A percentile compares a stretch with the other conserved stretches of the same genome.
phyloP scores from a whole-genome alignment of 2,329 filamentous ascomycete genomes.

The Dactylonectria estremocensis region DNA sequence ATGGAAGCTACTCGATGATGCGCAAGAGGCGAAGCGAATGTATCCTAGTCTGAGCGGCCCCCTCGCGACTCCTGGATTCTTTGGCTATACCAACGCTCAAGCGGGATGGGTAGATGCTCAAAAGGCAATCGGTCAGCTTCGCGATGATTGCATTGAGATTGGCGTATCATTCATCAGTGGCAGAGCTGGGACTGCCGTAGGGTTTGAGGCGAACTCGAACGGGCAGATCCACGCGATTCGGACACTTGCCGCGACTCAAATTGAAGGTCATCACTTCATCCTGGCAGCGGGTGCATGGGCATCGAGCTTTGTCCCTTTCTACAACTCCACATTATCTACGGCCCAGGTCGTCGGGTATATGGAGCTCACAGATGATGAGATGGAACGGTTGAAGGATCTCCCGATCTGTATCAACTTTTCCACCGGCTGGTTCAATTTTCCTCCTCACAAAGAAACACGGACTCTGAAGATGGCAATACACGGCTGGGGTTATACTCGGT shows the following conservation, averaged over 20 bases:
- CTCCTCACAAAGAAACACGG: constrained; percentile 36
- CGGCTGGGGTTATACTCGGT: constrained; percentile 40
- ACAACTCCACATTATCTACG: constrained; percentile 37
- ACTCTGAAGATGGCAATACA: constrained; percentile 41
- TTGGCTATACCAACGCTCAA: constrained; percentile 33
- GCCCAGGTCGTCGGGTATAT: constrained; percentile 37
- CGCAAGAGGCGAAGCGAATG: not conserved
- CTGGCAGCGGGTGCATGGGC: constrained; percentile 38
- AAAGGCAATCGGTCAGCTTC: constrained; percentile 36
- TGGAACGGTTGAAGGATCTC: constrained; percentile 31
- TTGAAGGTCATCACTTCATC: constrained; percentile 32
- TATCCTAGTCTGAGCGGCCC: constrained; percentile 28
- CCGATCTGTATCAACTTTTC: constrained; percentile 42
- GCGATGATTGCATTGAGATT: constrained; percentile 35
- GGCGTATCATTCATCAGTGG: constrained; percentile 37
- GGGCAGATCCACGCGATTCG: constrained; percentile 17
- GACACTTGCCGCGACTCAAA: constrained; percentile 6
- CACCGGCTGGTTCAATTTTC: constrained; percentile 44
- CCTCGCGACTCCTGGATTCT: constrained; percentile 31
- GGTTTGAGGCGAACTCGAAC: constrained; percentile 19
- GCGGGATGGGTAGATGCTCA: constrained; percentile 40
- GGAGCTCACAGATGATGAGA: constrained; percentile 33
- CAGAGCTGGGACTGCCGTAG: constrained; percentile 28
- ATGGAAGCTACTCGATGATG: constrained; percentile 21
- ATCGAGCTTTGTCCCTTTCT: constrained; percentile 18